phyloP scores from a whole-genome alignment of 2,329 filamentous ascomycete genomes.

The Didymella pinodella region DNA sequence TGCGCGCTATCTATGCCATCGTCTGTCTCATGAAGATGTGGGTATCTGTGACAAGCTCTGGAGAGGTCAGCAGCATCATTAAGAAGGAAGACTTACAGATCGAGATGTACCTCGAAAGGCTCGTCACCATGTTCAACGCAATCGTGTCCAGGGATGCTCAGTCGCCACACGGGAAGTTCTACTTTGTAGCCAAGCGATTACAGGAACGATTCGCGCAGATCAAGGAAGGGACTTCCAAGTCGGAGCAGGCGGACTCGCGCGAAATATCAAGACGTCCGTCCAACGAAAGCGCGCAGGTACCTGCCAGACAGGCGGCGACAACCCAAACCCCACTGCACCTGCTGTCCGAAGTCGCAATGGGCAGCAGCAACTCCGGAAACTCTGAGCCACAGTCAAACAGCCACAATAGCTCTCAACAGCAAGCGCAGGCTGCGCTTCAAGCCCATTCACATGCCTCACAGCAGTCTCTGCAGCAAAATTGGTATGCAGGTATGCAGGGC shows the following conservation, averaged over 20 bases:
- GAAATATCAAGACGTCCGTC: slow-evolving; percentile 32
- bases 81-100: slow-evolving; percentile 58
- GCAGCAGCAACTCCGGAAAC: slow-evolving; percentile 37
- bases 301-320: slow-evolving; percentile 37
- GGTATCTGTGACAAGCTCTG: slow-evolving; percentile 60
- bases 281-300: slow-evolving; percentile 25
- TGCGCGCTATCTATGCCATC: slow-evolving; percentile 64
- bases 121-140: slow-evolving; percentile 57
- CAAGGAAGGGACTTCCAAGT: slow-evolving; percentile 52
- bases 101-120: slow-evolving; percentile 56
- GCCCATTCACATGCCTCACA: slow-evolving; percentile 36
- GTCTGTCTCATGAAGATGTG: slow-evolving; percentile 68
- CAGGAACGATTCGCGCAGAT: slow-evolving; percentile 56
- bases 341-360: slow-evolving; percentile 53
- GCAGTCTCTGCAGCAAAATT: slow-evolving; percentile 35
- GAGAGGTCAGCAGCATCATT: slow-evolving; percentile 60
- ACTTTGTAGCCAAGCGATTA: slow-evolving; percentile 56
- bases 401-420: slow-evolving; percentile 29
- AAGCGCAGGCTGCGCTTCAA: slow-evolving; percentile 36
- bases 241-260: slow-evolving; percentile 36
- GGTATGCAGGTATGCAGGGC: slow-evolving; percentile 38
- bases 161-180: slow-evolving; percentile 57
- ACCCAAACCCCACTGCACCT: slow-evolving; percentile 51
- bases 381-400: slow-evolving; percentile 19
- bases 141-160: slow-evolving; percentile 53